Percentiles rank a stretch among this genome's conserved stretches.
These are phyloP conservation scores for Claviceps pusilla DNA, from an alignment of 2,329 filamentous ascomycete genomes.

Conservation along the genomic window DNA sequence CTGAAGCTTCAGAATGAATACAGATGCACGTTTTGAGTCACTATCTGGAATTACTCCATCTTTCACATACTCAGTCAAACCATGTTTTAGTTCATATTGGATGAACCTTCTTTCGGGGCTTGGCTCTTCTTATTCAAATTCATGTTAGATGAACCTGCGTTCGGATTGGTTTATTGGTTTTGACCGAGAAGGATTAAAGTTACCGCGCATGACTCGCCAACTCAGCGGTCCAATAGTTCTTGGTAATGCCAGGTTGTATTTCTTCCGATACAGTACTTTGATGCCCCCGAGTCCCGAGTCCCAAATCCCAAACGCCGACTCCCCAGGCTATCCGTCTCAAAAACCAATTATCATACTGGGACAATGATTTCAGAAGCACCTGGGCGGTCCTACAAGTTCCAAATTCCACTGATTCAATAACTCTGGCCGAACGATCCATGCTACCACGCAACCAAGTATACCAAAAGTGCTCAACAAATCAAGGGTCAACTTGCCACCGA, in stretches of 20 bases:
- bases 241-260: neutral
- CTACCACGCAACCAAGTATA: constrained; percentile 54
- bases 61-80: no score
- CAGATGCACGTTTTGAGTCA: neutral
- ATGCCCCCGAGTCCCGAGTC: neutral
- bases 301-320: no score
- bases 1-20: neutral
- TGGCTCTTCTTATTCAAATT: no score
- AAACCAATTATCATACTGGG: neutral
- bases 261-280: neutral
- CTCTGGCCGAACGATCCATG: constrained; percentile 36
- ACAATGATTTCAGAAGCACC: neutral
- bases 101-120: no score
- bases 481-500: constrained; percentile 50
- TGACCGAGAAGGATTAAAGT: no score
- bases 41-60: neutral
- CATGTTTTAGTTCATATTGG: no score
- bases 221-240: neutral
- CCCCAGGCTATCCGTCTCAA: neutral
- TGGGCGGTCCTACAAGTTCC: neutral
- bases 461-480: constrained; percentile 63
- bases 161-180: no score
- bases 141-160: no score
- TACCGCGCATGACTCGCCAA: no score
- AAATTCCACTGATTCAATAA: constrained; percentile 7